These are phyloP conservation scores for Aphanomyces euteiches DNA, from an alignment of 352 stramenopile genomes.

Conservation along the genomic window DNA sequence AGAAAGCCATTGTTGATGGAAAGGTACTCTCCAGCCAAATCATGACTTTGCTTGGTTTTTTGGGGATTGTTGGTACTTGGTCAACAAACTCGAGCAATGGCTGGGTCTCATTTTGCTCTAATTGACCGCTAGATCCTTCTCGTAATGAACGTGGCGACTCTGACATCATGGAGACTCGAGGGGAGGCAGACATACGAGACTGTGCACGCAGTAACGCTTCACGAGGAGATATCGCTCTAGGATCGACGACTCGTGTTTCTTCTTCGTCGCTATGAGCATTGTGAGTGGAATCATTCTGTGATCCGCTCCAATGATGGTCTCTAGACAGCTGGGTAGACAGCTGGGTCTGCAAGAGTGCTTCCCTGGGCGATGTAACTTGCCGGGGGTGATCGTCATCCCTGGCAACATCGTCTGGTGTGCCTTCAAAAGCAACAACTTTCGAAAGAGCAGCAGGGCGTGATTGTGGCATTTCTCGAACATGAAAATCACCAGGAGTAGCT, in stretches of 20 bases:
- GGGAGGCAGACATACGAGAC: not conserved
- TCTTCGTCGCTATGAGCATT: not conserved
- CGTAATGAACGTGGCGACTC: not conserved
- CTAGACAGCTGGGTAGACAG: not conserved
- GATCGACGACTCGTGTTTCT: not conserved
- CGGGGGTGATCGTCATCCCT: not conserved
- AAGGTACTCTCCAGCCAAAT: not conserved
- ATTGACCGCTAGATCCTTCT: not conserved
- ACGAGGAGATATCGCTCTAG: not conserved
- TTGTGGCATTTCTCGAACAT: no score
- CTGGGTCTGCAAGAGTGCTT: not conserved
- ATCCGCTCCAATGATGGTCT: no score
- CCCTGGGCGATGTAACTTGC: not conserved
- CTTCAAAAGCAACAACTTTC: not conserved
- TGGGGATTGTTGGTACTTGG: not conserved
- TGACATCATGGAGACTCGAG: not conserved
- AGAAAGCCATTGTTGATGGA: conserved; percentile 26
- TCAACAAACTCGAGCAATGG: conserved; percentile 3
- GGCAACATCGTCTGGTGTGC: not conserved
- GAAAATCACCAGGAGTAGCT: not conserved
- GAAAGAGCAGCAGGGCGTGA: not conserved
- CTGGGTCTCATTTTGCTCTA: not conserved
- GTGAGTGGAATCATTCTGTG: no score
- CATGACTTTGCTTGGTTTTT: conserved; percentile 10
- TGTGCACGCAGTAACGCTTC: conserved; percentile 3